Evolutionary conservation across 2,329 filamentous ascomycete species (phyloP).

Genomic region (Ophiostoma quercus): DNA sequence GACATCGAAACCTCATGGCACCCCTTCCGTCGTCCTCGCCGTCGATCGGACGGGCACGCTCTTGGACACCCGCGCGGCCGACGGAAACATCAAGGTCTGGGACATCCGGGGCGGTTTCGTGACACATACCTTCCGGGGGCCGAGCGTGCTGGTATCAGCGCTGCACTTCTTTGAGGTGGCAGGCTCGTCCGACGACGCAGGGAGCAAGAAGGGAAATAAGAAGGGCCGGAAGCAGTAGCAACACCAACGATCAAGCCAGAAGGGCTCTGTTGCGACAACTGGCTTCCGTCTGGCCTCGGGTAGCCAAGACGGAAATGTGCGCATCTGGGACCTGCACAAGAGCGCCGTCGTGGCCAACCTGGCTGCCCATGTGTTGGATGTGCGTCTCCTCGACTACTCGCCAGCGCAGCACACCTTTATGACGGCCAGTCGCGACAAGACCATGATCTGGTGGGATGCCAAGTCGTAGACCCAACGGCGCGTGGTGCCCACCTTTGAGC

Average conservation of each 20-base stretch:
- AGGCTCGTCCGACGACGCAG: conserved; percentile 42
- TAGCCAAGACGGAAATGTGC: conserved; percentile 87
- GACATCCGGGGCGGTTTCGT: conserved; percentile 85
- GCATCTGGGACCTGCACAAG: conserved; percentile 87
- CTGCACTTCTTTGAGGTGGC: conserved; percentile 83
- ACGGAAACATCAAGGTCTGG: conserved; percentile 94
- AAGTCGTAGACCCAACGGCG: conserved; percentile 76
- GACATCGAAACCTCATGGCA: conserved; percentile 82
- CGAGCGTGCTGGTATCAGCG: conserved; percentile 85
- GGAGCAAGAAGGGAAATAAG: conserved; percentile 36
- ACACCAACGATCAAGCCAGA: conserved; percentile 38
- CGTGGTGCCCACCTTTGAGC: conserved; percentile 78
- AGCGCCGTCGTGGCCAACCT: conserved; percentile 69
- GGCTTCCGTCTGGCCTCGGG: conserved; percentile 80
- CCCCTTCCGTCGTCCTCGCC: conserved; percentile 80
- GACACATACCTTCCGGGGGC: conserved; percentile 91
- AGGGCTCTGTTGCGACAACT: too few species aligned
- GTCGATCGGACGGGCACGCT: conserved; percentile 84
- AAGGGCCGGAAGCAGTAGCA: too few species aligned
- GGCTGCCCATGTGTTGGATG: conserved; percentile 90
- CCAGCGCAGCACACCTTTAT: conserved; percentile 67
- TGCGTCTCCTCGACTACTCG: conserved; percentile 81
- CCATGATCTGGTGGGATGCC: conserved; percentile 85
- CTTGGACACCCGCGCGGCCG: conserved; percentile 88
- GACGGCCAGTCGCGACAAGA: conserved; percentile 87